A percentile compares a stretch with the other conserved stretches of the same genome.
Conservation (phyloP, 2,329 filamentous ascomycete species). For the Tetracladium maxilliforme region DNA sequence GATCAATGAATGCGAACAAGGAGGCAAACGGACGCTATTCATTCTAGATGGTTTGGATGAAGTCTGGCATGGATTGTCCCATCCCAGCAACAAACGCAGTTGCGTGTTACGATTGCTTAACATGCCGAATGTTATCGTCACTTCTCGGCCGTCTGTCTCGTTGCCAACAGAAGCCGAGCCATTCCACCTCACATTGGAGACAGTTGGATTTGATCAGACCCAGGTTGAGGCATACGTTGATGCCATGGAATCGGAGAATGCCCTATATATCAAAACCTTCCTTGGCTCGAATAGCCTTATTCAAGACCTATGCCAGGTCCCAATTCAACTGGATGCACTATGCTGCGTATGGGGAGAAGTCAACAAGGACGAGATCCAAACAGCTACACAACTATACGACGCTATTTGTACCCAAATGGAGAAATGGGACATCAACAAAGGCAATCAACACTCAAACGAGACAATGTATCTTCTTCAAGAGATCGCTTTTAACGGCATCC, state of each 20-base stretch:
- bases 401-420: too few species aligned
- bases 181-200: slow-evolving; percentile 21
- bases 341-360: slow-evolving; percentile 24
- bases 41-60: slow-evolving; percentile 28
- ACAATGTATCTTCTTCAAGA: too few species aligned
- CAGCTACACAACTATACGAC: too few species aligned
- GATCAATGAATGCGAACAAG: slow-evolving; percentile 4
- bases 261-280: slow-evolving; percentile 14
- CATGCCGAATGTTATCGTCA: slow-evolving; percentile 21
- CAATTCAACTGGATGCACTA: slow-evolving; percentile 26
- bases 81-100: slow-evolving; percentile 5
- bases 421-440: too few species aligned
- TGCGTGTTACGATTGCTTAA: slow-evolving; percentile 16
- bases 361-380: too few species aligned
- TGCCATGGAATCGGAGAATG: slow-evolving; percentile 5
- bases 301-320: slow-evolving; percentile 22
- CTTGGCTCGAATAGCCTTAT: slow-evolving; percentile 16
- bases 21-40: slow-evolving; percentile 16
- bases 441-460: too few species aligned
- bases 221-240: slow-evolving; percentile 19
- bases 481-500: too few species aligned
- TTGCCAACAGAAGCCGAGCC: slow-evolving; percentile 3
- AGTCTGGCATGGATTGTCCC: slow-evolving; percentile 11
- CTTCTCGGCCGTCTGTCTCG: slow-evolving; percentile 17
- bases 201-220: slow-evolving; percentile 19